Evolutionary conservation across 495 filamentous ascomycete species (phyloP).

Genomic region (Ascobolus immersus): DNA sequence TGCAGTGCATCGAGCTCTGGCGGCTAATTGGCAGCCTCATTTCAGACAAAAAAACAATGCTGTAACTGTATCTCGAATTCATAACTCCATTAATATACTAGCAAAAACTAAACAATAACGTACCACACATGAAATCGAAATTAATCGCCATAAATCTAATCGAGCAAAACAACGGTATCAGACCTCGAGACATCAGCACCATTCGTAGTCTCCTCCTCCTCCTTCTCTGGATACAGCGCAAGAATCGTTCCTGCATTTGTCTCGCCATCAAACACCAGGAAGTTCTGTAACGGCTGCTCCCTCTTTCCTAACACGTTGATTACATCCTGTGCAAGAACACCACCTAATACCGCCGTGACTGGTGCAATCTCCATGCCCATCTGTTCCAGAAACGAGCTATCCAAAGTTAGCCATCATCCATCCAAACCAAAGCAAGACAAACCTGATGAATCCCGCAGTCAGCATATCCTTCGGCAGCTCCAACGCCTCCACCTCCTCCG

Average conservation of each 20-base stretch:
- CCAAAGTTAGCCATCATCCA: background rate
- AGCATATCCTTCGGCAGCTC: constrained; percentile 47
- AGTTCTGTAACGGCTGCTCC: constrained; percentile 88
- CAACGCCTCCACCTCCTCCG: background rate
- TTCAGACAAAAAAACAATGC: too few relatives aligned
- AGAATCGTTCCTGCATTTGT: constrained; percentile 52
- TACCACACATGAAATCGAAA: too few relatives aligned
- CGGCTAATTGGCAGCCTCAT: too few relatives aligned
- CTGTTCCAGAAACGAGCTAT: constrained; percentile 13
- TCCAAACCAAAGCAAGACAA: background rate
- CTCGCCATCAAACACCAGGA: constrained; percentile 75
- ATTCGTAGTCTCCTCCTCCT: constrained; percentile 3
- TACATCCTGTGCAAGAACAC: constrained; percentile 41
- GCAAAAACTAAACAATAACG: too few relatives aligned
- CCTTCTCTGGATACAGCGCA: constrained; percentile 41
- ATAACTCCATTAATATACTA: too few relatives aligned
- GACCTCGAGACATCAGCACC: too few relatives aligned
- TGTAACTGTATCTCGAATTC: too few relatives aligned
- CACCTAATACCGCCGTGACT: constrained; percentile 25
- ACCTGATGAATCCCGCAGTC: constrained; percentile 39
- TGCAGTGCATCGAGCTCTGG: too few relatives aligned
- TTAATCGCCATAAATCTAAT: too few relatives aligned
- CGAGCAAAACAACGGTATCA: too few relatives aligned
- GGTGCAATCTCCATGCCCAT: constrained; percentile 42
- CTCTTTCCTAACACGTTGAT: constrained; percentile 79